These are phyloP conservation scores for Magnusiomyces fungicola DNA, from an alignment of 1,139 yeast genomes.

Conservation along the genomic window DNA sequence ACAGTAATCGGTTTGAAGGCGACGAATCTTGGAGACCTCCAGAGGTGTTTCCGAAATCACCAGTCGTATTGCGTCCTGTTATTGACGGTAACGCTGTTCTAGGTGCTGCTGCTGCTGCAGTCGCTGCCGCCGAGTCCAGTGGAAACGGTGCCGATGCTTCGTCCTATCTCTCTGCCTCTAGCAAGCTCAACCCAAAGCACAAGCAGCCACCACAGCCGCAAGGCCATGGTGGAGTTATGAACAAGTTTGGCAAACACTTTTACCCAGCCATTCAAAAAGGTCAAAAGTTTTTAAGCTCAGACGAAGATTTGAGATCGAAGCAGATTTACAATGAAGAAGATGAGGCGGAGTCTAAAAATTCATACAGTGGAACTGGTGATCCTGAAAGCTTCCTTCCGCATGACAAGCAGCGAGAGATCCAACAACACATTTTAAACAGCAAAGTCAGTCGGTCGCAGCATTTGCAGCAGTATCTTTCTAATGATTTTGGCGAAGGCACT, in stretches of 20 bases:
- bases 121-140: background rate
- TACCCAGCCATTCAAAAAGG: background rate
- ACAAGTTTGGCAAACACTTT: background rate
- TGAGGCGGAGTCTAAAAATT: too few relatives aligned
- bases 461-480: constrained; percentile 22
- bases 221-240: too few relatives aligned
- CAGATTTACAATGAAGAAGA: background rate
- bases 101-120: constrained; percentile 5
- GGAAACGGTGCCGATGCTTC: constrained; percentile 1
- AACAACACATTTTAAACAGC: constrained; percentile 1
- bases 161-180: background rate
- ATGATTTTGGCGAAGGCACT: constrained; percentile 22
- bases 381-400: background rate
- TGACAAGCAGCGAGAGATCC: background rate
- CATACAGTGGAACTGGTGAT: too few relatives aligned
- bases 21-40: constrained; percentile 30
- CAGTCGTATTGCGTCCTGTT: constrained; percentile 3
- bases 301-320: background rate
- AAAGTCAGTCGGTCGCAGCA: constrained; percentile 8
- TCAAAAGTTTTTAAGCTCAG: too few relatives aligned
- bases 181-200: background rate
- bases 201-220: too few relatives aligned
- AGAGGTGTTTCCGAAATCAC: constrained; percentile 16
- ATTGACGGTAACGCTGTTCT: background rate
- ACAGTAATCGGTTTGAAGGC: constrained; percentile 25